A percentile compares a stretch with the other conserved stretches of the same genome.
These are phyloP conservation scores for Boletus rex-veris DNA, from an alignment of 768 basidiomycete species.

Conservation along the genomic window DNA sequence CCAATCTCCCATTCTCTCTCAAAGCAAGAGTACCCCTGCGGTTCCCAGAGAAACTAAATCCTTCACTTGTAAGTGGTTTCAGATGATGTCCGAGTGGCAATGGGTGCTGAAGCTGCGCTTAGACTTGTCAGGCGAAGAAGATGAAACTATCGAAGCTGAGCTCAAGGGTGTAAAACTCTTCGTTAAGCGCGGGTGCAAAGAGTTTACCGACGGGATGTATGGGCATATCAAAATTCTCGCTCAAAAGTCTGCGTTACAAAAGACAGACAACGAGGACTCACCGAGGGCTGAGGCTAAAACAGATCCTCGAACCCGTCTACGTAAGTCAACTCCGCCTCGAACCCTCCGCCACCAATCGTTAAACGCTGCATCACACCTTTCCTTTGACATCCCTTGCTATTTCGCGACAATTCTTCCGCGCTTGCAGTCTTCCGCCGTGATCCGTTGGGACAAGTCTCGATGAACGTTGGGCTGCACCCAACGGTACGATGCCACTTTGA, in stretches of 20 bases:
- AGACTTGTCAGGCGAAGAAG: slow-evolving; percentile 61
- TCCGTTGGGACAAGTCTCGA: slow-evolving; percentile 64
- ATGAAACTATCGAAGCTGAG: slow-evolving; percentile 53
- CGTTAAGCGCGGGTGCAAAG: slow-evolving; percentile 34
- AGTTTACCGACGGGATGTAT: slow-evolving; percentile 57
- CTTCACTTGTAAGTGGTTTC: slow-evolving; percentile 15
- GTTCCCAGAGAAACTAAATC: slow-evolving; percentile 7
- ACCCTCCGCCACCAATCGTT: slow-evolving; percentile 20
- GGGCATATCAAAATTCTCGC: slow-evolving; percentile 61
- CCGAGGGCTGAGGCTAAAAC: slow-evolving; percentile 5
- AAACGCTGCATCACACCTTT: slow-evolving; percentile 6
- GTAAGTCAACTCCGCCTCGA: slow-evolving; percentile 27
- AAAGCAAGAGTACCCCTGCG: not conserved
- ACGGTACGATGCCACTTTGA: slow-evolving; percentile 59
- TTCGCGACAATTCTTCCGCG: not conserved
- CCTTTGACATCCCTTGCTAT: not conserved
- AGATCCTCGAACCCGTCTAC: slow-evolving; percentile 27
- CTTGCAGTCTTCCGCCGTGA: slow-evolving; percentile 64
- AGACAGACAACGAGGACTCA: not conserved
- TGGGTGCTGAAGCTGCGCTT: not conserved
- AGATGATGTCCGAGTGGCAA: not conserved
- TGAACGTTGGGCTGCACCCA: slow-evolving; percentile 58
- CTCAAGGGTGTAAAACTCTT: slow-evolving; percentile 61
- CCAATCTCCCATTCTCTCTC: not conserved
- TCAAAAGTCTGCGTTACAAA: slow-evolving; percentile 18